A percentile compares a stretch with the other conserved stretches of the same genome.
These are phyloP conservation scores for Arabis alpina DNA, from an alignment of 345 rosid genomes.

Conservation along the genomic window DNA sequence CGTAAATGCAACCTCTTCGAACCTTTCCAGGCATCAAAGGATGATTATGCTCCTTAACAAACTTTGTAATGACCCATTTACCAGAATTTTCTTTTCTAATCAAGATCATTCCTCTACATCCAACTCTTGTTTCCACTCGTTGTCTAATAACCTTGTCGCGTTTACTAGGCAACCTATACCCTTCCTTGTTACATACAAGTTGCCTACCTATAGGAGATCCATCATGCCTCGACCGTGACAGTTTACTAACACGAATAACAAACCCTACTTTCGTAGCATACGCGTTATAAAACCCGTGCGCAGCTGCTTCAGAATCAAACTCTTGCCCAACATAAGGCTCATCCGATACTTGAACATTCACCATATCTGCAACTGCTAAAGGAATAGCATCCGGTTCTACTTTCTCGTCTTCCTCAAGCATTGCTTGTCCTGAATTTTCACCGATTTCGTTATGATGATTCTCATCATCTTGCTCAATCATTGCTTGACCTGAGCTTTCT, in stretches of 20 bases:
- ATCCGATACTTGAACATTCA: constrained; percentile 45
- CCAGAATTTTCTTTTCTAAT: constrained; percentile 93
- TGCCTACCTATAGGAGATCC: constrained; percentile 96
- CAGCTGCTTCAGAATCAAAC: constrained; percentile 93
- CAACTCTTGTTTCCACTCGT: constrained; percentile 95
- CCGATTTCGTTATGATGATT: constrained; percentile 45
- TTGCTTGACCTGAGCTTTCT: constrained; percentile 58
- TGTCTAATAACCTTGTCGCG: constrained; percentile 95
- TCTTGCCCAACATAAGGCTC: constrained; percentile 91
- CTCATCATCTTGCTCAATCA: constrained; percentile 51
- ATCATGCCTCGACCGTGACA: constrained; percentile 94
- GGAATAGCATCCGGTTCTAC: constrained; percentile 54
- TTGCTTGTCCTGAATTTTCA: constrained; percentile 54
- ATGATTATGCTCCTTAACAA: constrained; percentile 92
- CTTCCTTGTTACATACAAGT: constrained; percentile 97
- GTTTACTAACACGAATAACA: constrained; percentile 95
- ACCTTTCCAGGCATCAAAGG: constrained; percentile 84
- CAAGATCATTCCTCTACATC: constrained; percentile 98
- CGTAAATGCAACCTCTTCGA: constrained; percentile 88
- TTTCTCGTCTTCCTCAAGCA: constrained; percentile 56
- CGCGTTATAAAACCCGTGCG: constrained; percentile 86
- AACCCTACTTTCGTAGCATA: constrained; percentile 91
- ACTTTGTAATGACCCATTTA: constrained; percentile 91
- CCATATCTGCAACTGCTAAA: constrained; percentile 40
- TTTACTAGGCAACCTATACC: constrained; percentile 88